These are phyloP conservation scores for Lanmaoa pseudosensibilis DNA, from an alignment of 768 basidiomycete genomes.

Conservation along the genomic window DNA sequence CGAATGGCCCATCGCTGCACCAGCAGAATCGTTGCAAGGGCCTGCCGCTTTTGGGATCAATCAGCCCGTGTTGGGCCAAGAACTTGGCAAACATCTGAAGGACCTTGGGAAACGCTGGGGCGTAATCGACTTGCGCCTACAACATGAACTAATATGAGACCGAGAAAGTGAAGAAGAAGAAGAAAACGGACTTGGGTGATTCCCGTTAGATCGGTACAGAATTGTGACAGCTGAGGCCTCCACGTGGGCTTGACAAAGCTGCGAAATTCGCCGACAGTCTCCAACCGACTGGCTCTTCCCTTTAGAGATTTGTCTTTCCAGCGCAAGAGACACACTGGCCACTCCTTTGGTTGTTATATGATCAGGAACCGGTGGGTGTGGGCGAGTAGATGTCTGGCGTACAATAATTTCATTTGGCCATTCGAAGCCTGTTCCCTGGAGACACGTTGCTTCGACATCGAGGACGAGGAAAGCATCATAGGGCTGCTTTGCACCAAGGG, in stretches of 20 bases:
- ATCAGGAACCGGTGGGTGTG: constrained; percentile 6
- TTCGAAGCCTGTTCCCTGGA: constrained; percentile 61
- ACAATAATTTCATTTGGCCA: constrained; percentile 98
- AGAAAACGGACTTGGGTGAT: constrained; percentile 82
- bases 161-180: neutral
- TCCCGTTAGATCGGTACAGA: constrained; percentile 86
- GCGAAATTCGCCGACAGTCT: constrained; percentile 79
- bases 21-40: constrained; percentile 68
- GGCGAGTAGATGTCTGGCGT: constrained; percentile 32
- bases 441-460: constrained; percentile 88
- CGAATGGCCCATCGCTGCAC: constrained; percentile 85
- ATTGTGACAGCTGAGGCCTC: constrained; percentile 75
- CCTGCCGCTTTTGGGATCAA: constrained; percentile 56
- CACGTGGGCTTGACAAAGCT: constrained; percentile 88
- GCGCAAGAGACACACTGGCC: constrained; percentile 84
- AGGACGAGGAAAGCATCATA: constrained; percentile 84
- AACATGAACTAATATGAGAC: constrained; percentile 6
- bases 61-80: constrained; percentile 67
- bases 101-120: constrained; percentile 75
- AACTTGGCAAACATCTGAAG: constrained; percentile 64
- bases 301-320: constrained; percentile 68
- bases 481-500: constrained; percentile 38
- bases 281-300: constrained; percentile 54
- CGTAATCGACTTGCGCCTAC: constrained; percentile 79
- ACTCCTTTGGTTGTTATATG: constrained; percentile 58